Percentiles rank a stretch among this genome's conserved stretches.
Conservation (phyloP, 805 yeast species). For the Cyberlindnera suaveolens region DNA sequence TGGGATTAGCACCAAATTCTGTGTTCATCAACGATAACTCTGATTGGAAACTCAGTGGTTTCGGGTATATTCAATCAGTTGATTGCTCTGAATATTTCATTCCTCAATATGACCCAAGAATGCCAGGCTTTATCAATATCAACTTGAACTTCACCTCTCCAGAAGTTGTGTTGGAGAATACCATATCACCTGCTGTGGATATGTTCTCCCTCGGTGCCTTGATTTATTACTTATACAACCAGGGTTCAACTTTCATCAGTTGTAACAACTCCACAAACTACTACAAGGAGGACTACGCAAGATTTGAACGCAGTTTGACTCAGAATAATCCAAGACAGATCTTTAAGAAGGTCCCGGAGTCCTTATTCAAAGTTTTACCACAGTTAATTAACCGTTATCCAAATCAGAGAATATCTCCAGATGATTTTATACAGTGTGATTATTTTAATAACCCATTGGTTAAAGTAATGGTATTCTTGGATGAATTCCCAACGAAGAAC, state of each 20-base stretch:
- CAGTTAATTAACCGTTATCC: slow-evolving; percentile 52
- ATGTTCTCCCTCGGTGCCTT: slow-evolving; percentile 80
- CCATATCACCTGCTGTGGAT: slow-evolving; percentile 64
- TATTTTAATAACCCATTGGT: slow-evolving; percentile 81
- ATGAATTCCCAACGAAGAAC: slow-evolving; percentile 73
- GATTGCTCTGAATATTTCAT: slow-evolving; percentile 54
- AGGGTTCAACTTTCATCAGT: slow-evolving; percentile 39
- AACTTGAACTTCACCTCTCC: slow-evolving; percentile 80
- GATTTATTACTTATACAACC: slow-evolving; percentile 61
- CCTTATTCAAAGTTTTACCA: slow-evolving; percentile 41
- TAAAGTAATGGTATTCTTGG: slow-evolving; percentile 73
- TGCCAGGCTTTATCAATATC: slow-evolving; percentile 66
- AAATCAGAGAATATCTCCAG: slow-evolving; percentile 50
- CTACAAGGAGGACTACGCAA: slow-evolving; percentile 49
- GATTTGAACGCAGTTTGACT: slow-evolving; percentile 42
- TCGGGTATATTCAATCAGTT: slow-evolving; percentile 47
- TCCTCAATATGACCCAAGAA: slow-evolving; percentile 67
- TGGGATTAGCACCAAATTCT: slow-evolving; percentile 73
- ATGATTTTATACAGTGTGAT: slow-evolving; percentile 62
- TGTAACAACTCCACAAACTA: slow-evolving; percentile 52
- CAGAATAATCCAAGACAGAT: slow-evolving; percentile 31
- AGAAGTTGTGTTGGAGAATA: slow-evolving; percentile 63
- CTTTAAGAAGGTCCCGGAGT: slow-evolving; percentile 54
- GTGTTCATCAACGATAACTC: slow-evolving; percentile 75
- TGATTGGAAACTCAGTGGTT: slow-evolving; percentile 91